A percentile compares a stretch with the other conserved stretches of the same genome.
phyloP scores from a whole-genome alignment of 306 rosid genomes.

The Quercus bicolor region DNA sequence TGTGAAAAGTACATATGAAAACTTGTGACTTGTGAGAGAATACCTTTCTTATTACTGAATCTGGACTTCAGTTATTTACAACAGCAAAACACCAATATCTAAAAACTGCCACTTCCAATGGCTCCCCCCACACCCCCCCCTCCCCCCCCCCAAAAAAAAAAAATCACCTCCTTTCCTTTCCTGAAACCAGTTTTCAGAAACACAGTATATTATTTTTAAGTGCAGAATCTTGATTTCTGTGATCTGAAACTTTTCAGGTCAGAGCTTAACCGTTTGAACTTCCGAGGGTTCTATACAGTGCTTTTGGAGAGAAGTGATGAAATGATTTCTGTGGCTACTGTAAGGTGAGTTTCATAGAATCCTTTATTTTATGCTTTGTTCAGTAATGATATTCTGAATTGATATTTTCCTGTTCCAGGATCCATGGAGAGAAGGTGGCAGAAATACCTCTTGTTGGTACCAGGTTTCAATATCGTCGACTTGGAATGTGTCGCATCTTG shows the following conservation, averaged over 20 bases:
- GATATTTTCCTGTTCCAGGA: slow-evolving; percentile 39
- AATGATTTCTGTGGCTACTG: slow-evolving; percentile 65
- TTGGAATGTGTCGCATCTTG: slow-evolving; percentile 79
- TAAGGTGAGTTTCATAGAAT: slow-evolving; percentile 53
- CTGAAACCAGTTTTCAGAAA: too few species aligned
- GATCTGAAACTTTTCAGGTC: slow-evolving; percentile 49
- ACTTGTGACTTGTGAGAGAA: neutral
- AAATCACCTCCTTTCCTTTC: too few species aligned
- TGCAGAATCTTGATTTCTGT: slow-evolving; percentile 9
- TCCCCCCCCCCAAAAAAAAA: too few species aligned
- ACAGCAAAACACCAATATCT: neutral
- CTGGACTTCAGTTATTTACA: too few species aligned
- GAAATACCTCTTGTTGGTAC: slow-evolving; percentile 88
- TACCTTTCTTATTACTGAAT: too few species aligned
- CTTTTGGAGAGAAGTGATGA: slow-evolving; percentile 75
- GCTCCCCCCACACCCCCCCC: neutral
- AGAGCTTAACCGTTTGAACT: slow-evolving; percentile 70
- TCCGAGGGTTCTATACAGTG: slow-evolving; percentile 73
- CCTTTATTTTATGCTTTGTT: neutral
- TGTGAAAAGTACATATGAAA: neutral
- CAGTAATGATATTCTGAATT: slow-evolving; percentile 8
- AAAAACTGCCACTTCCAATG: neutral
- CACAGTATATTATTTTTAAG: neutral
- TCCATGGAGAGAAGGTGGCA: slow-evolving; percentile 73
- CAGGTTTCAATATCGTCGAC: slow-evolving; percentile 70